Base-by-base conservation (phyloP, 768 basidiomycete species). In the Hypholoma fasciculare region DNA sequence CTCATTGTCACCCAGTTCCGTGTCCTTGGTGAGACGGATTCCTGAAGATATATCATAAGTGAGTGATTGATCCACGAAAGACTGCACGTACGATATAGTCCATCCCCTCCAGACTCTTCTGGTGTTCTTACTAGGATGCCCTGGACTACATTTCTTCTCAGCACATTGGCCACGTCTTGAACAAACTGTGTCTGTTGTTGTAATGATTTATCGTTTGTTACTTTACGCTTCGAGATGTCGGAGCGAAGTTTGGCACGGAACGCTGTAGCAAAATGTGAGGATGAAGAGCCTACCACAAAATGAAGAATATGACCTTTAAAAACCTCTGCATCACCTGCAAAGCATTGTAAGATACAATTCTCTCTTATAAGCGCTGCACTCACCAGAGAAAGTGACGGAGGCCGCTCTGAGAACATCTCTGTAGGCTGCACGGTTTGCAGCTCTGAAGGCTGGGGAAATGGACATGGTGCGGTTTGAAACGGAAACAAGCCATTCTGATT, bases 121-220 rank as follows among this genome's bases (percentile, higher is more conserved):
- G 72, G 56, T 9, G 72, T 67, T 17, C 71, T 66, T 9, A 84
- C 76, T 65, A 75, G 82, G 44, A 75, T 71, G 2, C 86, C 96
- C 71, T 98, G 96, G 0, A 94, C 94, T 44, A 98, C 78, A 69
- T 98, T 98, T 70, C 76, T 84, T 60, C 89, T 79, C 58, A 98
- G 69, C 37, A 92, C 84, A 20, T 76, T 67, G 4, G 94, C 91
- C 44, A 95, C 78, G 43, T 97, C 93, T 51, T 76, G 78, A 43
- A 87, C 84, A 4, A 89, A 74, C 52, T 79, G 77, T 6, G 82
- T 79, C 57, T 83, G 82, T 54, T 82, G 77, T 63, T 83, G 75
- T 51, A 86, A 84, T 12, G 72, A 70, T 37, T 71, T 70, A 5
- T 80, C 69, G 60, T 87, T 82, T 3, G 79, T 68, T 47, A 78